phyloP scores from a whole-genome alignment of 2,329 filamentous ascomycete species.

The Fusarium paranaense region DNA sequence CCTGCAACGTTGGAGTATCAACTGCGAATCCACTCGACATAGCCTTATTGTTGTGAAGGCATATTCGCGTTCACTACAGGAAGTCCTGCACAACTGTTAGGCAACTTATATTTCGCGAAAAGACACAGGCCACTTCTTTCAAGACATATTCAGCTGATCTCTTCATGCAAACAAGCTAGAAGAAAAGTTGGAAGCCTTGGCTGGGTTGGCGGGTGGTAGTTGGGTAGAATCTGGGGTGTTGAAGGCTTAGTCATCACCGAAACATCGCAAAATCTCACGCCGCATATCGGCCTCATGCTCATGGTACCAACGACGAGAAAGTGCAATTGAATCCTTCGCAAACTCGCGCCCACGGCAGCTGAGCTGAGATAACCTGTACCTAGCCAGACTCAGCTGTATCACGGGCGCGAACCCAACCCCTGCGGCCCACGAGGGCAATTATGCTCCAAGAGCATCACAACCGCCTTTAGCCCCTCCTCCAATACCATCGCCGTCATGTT shows the following conservation, averaged over 20 bases:
- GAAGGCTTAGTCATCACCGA: slow-evolving; percentile 27
- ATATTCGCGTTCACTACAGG: background rate
- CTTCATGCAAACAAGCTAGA: background rate
- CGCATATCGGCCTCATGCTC: background rate
- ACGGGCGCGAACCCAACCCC: background rate
- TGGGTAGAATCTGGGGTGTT: slow-evolving; percentile 32
- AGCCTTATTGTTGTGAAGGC: background rate
- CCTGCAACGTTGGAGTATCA: slow-evolving; percentile 1
- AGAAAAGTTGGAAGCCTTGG: background rate
- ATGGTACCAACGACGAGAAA: background rate
- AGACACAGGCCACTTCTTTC: background rate
- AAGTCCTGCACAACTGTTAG: background rate
- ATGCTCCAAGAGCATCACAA: slow-evolving; percentile 19
- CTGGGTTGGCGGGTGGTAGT: background rate
- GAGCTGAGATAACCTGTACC: background rate
- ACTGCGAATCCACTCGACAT: background rate
- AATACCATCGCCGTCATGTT: slow-evolving; percentile 36
- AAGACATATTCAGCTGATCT: background rate
- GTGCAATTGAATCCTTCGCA: background rate
- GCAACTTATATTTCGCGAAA: too few species aligned
- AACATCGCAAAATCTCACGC: slow-evolving; percentile 21
- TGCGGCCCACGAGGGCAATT: background rate
- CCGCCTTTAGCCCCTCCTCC: background rate
- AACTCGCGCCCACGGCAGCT: background rate
- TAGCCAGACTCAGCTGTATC: background rate